A percentile compares a stretch with the other conserved stretches of the same genome.
Evolutionary conservation across 225 moss, liverwort and hornwort species (phyloP).

Genomic region (Neckera pumila): DNA sequence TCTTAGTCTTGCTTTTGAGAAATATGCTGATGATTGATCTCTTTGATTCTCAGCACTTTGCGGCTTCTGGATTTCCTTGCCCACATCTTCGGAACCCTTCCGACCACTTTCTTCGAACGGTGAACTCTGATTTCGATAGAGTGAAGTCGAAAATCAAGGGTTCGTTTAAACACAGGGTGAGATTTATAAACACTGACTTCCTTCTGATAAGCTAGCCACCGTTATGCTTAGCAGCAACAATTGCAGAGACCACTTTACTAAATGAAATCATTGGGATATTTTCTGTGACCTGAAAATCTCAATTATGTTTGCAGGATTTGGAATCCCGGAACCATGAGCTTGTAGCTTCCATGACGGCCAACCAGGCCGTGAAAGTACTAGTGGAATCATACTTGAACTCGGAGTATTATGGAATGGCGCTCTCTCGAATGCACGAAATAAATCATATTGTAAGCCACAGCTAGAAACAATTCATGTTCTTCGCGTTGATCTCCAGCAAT

Average conservation of each 20-base stretch:
- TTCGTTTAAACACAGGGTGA: constrained; percentile 60
- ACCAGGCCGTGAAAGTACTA: constrained; percentile 63
- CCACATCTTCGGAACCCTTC: constrained; percentile 79
- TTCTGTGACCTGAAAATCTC: not conserved
- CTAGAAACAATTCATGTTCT: not conserved
- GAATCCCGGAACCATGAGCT: constrained; percentile 39
- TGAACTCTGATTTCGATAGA: constrained; percentile 82
- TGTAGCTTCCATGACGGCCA: constrained; percentile 32
- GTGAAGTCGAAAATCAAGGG: constrained; percentile 73
- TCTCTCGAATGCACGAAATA: constrained; percentile 66
- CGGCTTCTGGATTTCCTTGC: constrained; percentile 70
- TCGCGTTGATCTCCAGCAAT: not conserved
- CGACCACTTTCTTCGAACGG: constrained; percentile 83
- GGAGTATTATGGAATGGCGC: constrained; percentile 45
- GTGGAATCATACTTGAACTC: constrained; percentile 65
- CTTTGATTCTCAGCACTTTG: constrained; percentile 52
- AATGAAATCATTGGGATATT: not conserved
- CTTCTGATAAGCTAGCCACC: not conserved
- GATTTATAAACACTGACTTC: not conserved
- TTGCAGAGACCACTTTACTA: not conserved
- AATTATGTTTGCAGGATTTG: constrained; percentile 31
- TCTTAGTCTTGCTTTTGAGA: no score
- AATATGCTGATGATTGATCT: not conserved
- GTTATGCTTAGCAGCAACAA: not conserved
- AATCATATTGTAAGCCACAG: constrained; percentile 48